Percentiles rank a stretch among this genome's conserved stretches.
phyloP scores from a whole-genome alignment of 768 basidiomycete genomes.

The Tephrocybe sp. region DNA sequence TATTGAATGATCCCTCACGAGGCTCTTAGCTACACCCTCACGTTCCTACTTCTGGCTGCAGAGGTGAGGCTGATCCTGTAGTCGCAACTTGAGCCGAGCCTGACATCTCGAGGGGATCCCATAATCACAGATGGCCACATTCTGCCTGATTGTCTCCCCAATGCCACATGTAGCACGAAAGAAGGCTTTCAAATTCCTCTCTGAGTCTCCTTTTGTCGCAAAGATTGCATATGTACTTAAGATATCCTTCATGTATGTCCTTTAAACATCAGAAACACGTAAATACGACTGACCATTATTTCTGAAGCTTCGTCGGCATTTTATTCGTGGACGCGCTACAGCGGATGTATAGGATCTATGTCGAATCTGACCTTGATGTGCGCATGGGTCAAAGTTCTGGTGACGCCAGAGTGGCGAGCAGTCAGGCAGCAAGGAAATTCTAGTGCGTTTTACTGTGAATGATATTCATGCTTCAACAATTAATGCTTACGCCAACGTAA shows the following conservation, averaged over 20 bases:
- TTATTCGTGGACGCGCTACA: constrained; percentile 92
- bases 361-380: constrained; percentile 70
- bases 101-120: not conserved
- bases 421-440: constrained; percentile 89
- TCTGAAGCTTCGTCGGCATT: constrained; percentile 72
- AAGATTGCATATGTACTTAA: constrained; percentile 90
- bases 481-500: not conserved
- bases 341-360: constrained; percentile 81
- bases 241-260: constrained; percentile 85
- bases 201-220: constrained; percentile 66
- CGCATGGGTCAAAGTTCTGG: constrained; percentile 43
- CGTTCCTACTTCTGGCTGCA: constrained; percentile 75
- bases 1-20: not conserved
- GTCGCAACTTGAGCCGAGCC: not conserved
- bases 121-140: constrained; percentile 64
- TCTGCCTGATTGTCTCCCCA: constrained; percentile 80
- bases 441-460: constrained; percentile 56
- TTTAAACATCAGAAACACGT: constrained; percentile 11
- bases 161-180: constrained; percentile 77
- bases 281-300: not conserved
- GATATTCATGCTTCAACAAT: not conserved
- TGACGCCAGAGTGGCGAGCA: constrained; percentile 80
- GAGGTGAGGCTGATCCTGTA: constrained; percentile 44
- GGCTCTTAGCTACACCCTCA: constrained; percentile 66
- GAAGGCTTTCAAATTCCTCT: constrained; percentile 68